Conservation (phyloP, 352 stramenopile genomes). For the Pythium diclinum region DNA sequence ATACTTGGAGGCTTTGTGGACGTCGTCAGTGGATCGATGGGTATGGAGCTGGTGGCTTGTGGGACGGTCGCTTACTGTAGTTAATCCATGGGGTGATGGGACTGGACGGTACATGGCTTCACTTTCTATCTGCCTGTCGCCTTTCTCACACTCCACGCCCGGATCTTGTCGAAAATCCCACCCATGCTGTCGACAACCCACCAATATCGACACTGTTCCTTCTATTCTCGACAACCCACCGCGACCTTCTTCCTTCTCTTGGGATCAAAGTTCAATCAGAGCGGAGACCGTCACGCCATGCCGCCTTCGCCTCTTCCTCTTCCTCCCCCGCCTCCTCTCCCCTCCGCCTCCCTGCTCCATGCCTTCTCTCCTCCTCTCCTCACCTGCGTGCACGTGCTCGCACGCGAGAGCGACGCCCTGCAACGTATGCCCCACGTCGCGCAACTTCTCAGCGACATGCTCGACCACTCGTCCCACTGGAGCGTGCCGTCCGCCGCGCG, state of each 20-base stretch:
- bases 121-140: neutral
- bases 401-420: conserved; percentile 45
- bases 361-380: conserved; percentile 19
- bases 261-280: too few species aligned
- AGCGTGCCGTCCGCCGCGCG: conserved; percentile 54
- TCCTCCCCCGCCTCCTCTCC: neutral
- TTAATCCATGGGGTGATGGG: too few species aligned
- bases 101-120: neutral
- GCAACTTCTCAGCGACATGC: conserved; percentile 41
- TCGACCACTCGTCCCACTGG: conserved; percentile 61
- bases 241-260: neutral
- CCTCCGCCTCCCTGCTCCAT: neutral
- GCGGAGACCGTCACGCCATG: neutral
- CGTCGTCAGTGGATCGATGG: too few species aligned
- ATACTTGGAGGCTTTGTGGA: too few species aligned
- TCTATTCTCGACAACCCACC: neutral
- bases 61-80: too few species aligned
- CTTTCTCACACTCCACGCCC: neutral
- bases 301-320: neutral
- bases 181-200: neutral
- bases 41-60: too few species aligned
- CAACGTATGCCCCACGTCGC: conserved; percentile 45
- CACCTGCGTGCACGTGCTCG: conserved; percentile 39
- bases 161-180: neutral
- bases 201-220: neutral